Percentiles rank a stretch among this genome's conserved stretches.
These are phyloP conservation scores for Penicillium decumbens DNA, from an alignment of 2,329 filamentous ascomycete species.

Conservation along the genomic window DNA sequence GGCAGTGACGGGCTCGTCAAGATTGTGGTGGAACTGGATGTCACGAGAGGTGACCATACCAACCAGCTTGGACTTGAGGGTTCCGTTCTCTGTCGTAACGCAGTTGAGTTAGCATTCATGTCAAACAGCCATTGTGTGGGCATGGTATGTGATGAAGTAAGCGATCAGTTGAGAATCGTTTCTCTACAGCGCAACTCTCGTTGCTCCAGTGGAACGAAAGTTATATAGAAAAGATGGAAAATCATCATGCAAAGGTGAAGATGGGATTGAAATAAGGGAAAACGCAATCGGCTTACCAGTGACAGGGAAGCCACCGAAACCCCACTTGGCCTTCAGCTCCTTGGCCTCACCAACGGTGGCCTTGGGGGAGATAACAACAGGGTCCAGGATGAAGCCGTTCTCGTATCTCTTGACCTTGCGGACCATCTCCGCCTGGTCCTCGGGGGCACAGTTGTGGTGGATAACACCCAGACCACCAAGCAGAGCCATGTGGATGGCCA, in stretches of 20 bases:
- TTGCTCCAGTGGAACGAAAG: constrained; percentile 99
- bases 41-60: constrained; percentile 98
- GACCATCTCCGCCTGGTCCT: constrained; percentile 97
- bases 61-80: constrained; percentile 88
- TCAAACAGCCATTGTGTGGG: constrained; percentile 1
- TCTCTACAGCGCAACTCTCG: constrained; percentile 80
- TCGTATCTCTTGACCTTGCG: constrained; percentile 98
- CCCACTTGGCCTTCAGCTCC: constrained; percentile 94
- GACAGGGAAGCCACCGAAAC: constrained; percentile 96
- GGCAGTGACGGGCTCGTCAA: constrained; percentile 66
- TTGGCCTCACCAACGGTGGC: constrained; percentile 90
- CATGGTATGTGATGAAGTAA: constrained; percentile 8
- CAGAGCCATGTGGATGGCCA: constrained; percentile 84
- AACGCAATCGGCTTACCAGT: constrained; percentile 67
- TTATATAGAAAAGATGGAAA: constrained; percentile 66
- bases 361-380: constrained; percentile 79
- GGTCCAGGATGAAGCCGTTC: constrained; percentile 97
- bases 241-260: constrained; percentile 60
- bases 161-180: constrained; percentile 50
- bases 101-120: constrained; percentile 17
- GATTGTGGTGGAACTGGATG: constrained; percentile 87
- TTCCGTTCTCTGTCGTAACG: constrained; percentile 69
- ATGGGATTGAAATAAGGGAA: constrained; percentile 15
- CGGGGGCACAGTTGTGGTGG: constrained; percentile 98
- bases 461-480: constrained; percentile 68